Base-by-base conservation (phyloP, 352 stramenopile genomes). In the Phytophthora crassamura region DNA sequence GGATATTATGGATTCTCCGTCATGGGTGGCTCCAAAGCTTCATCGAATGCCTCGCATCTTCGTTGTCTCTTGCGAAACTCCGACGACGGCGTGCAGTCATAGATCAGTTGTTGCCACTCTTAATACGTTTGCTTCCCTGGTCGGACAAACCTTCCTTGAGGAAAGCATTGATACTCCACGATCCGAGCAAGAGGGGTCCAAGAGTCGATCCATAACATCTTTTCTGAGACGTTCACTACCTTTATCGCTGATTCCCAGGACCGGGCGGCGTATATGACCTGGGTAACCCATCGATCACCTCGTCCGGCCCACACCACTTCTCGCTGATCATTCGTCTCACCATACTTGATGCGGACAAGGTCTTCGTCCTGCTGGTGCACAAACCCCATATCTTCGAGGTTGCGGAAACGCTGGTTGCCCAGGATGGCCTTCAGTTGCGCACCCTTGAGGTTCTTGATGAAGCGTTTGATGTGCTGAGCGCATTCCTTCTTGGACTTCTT, bases 221-320 rank as follows among this genome's bases (percentile, higher is more conserved):
- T 4, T 18, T 48, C 25, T 14, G 52, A 59, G 39, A 59, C 42
- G 16, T 59, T 50, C 2, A 51, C 28, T 9, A 51, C n/a, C 7
- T 22, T 49, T 7, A 50, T 35, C 14, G 39, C 52, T 25, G 33
- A 42, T 3, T n/a, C 28, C 28, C 16, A 41, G 8, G 38, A 6
- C 6, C 16, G 32, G 12, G 22, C 7, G 5, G 33, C 35, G 7
- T 45, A 56, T 4, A 56, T 2, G 5, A 60, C 34, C 25, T 40
- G 50, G 8, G 50, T 48, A 2, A 40, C 20, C 50, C 50, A 58
- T 14, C 18, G 36, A 5, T 48, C 14, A 8, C 22, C 50, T 32
- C 50, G 25, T 6, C n/a, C n/a, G n/a, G n/a, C n/a, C n/a, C n/a
- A n/a, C n/a, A n/a, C n/a, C n/a, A n/a, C n/a, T n/a, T n/a, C 36